Percentiles rank a stretch among this genome's conserved stretches.
phyloP scores from a whole-genome alignment of 139 green algal genomes.

The Picochlorum sp. region DNA sequence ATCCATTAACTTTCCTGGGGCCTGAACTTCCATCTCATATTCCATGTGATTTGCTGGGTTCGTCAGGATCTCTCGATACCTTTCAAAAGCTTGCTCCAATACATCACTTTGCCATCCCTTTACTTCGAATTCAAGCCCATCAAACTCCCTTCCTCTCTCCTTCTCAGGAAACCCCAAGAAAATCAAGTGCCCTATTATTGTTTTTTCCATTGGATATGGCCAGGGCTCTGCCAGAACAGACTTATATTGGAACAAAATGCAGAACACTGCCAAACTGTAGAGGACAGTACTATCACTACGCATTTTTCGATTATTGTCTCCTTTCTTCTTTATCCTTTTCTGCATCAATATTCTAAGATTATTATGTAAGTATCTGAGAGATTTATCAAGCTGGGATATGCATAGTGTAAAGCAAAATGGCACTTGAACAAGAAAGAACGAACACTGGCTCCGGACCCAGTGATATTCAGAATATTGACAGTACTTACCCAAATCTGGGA shows the following conservation, averaged over 20 bases:
- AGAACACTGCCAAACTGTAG: no score
- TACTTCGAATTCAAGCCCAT: neutral
- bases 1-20: neutral
- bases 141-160: neutral
- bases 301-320: no score
- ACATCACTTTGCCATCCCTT: neutral
- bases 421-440: no score
- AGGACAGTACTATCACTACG: no score
- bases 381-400: no score
- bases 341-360: no score
- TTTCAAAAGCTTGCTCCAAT: constrained; percentile 1
- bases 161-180: neutral
- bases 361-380: no score
- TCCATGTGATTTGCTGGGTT: neutral
- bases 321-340: no score
- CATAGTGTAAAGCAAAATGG: no score
- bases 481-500: no score
- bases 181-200: neutral
- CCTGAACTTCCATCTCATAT: neutral
- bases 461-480: no score
- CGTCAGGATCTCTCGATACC: neutral
- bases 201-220: neutral
- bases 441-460: no score
- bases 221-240: neutral
- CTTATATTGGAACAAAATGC: neutral